phyloP scores from a whole-genome alignment of 441 rosid species.

The Adansonia madagascariensis region DNA sequence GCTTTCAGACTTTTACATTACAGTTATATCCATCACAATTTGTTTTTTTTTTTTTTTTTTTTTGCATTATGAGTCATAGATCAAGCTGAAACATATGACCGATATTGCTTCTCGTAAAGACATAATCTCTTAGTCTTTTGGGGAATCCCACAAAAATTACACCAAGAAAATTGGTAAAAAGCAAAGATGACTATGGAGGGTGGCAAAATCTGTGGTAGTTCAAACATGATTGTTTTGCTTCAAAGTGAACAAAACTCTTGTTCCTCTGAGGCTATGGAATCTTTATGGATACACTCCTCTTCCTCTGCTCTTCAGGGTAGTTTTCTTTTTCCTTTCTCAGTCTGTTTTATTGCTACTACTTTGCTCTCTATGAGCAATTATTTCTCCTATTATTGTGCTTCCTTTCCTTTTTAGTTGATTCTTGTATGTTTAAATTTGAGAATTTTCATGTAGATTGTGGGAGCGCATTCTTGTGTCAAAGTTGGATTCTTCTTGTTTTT shows the following conservation, averaged over 20 bases:
- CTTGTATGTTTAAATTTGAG: not conserved
- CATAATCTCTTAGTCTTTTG: too few species aligned
- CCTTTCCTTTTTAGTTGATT: not conserved
- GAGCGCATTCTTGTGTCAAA: not conserved
- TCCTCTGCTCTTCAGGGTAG: constrained; percentile 1
- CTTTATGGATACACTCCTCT: not conserved
- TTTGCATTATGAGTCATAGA: too few species aligned
- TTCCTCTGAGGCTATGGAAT: not conserved
- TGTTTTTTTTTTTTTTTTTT: too few species aligned
- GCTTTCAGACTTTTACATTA: not conserved
- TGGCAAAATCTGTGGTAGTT: not conserved
- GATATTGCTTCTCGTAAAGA: not conserved
- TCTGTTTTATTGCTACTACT: too few species aligned
- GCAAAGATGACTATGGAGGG: not conserved
- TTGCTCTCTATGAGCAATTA: too few species aligned
- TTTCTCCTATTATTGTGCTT: too few species aligned
- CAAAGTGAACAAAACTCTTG: not conserved
- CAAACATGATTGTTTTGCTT: not conserved
- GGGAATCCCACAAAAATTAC: too few species aligned
- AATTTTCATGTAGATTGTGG: not conserved
- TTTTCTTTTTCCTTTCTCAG: not conserved
- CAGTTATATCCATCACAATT: not conserved
- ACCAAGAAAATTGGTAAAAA: too few species aligned
- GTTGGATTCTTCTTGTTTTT: too few species aligned
- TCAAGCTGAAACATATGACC: not conserved